Percentiles rank a stretch among this genome's conserved stretches.
Conservation (phyloP, 2,329 filamentous ascomycete species). For the Aureobasidium uvarum region DNA sequence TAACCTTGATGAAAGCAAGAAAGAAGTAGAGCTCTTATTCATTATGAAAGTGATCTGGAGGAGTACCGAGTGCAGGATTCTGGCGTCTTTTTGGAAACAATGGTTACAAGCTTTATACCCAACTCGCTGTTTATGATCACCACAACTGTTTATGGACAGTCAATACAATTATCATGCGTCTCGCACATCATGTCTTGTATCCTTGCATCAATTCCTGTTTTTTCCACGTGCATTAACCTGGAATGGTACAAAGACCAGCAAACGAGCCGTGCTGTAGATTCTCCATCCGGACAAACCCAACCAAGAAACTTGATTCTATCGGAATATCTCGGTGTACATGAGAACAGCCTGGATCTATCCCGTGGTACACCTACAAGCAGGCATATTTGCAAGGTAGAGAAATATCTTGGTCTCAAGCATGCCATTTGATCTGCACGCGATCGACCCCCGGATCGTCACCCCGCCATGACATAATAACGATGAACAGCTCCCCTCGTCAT, state of each 20-base stretch:
- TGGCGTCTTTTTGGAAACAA: slow-evolving; percentile 16
- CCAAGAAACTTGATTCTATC: background rate
- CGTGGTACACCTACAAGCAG: background rate
- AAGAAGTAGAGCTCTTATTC: background rate
- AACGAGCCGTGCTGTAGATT: background rate
- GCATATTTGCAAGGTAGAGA: background rate
- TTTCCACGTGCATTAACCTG: background rate
- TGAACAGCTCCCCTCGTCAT: slow-evolving; percentile 23
- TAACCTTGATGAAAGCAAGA: slow-evolving; percentile 39
- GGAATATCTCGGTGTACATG: background rate
- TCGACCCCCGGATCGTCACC: slow-evolving; percentile 8
- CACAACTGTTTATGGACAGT: background rate
- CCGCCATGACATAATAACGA: slow-evolving; percentile 4
- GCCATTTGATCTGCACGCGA: background rate
- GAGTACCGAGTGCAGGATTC: slow-evolving; percentile 1
- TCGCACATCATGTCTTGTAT: background rate
- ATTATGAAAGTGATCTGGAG: background rate
- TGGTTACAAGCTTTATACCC: slow-evolving; percentile 25
- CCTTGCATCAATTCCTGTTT: background rate
- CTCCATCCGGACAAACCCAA: background rate
- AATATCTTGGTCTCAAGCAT: no score
- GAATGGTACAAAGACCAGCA: background rate
- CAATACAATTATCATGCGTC: background rate
- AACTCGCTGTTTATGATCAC: background rate
- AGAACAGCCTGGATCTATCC: background rate